phyloP scores from a whole-genome alignment of 148 eudicot species.

The Fagopyrum esculentum region DNA sequence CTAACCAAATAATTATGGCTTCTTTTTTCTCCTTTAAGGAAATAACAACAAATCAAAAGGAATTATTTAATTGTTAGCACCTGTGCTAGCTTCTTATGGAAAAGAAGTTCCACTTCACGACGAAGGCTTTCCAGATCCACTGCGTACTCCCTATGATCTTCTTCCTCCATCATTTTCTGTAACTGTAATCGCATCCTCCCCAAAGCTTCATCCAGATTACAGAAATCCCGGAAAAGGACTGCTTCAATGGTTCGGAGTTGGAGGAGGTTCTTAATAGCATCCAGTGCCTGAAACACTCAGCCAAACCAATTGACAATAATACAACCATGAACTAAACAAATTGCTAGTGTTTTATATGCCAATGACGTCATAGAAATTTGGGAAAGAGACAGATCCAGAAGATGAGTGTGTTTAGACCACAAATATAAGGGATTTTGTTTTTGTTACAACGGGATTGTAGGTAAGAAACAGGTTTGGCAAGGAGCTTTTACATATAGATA shows the following conservation, averaged over 20 bases:
- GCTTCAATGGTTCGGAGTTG: constrained; percentile 46
- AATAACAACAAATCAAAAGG: background rate
- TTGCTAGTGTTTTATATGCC: background rate
- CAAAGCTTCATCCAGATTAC: constrained; percentile 57
- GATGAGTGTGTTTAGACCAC: background rate
- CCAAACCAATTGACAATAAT: constrained; percentile 6
- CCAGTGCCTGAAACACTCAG: constrained; percentile 49
- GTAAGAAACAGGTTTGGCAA: no score
- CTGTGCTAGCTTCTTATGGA: constrained; percentile 48
- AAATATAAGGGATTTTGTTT: background rate
- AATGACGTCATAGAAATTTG: no score
- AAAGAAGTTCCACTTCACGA: constrained; percentile 69
- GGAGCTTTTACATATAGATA: no score
- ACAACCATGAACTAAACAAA: constrained; percentile 2
- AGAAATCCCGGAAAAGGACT: constrained; percentile 48
- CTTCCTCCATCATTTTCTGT: constrained; percentile 51
- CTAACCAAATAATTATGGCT: no score
- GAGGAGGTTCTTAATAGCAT: constrained; percentile 58
- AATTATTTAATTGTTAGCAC: constrained; percentile 16
- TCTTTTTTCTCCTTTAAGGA: no score
- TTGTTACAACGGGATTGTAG: no score
- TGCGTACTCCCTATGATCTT: constrained; percentile 50
- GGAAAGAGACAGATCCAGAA: background rate
- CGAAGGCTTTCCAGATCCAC: constrained; percentile 72
- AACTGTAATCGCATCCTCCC: constrained; percentile 55